Evolutionary conservation across 306 rosid genomes (phyloP).

Genomic region (Delonix regia): DNA sequence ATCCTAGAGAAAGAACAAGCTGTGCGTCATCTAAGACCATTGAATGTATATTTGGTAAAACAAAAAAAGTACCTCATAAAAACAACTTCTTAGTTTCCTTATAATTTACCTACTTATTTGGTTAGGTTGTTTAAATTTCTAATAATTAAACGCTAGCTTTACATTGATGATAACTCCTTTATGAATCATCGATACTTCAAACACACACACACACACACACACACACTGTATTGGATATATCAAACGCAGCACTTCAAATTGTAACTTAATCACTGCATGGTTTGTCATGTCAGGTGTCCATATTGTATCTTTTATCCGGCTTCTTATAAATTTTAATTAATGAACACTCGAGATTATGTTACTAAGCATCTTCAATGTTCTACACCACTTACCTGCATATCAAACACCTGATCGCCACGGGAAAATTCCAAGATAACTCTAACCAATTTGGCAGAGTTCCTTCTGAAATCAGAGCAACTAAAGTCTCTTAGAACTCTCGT

Average conservation of each 20-base stretch:
- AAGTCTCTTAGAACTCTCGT: conserved; percentile 49
- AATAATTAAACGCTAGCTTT: neutral
- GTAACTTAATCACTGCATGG: no score
- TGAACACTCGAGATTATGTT: neutral
- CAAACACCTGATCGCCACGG: conserved; percentile 30
- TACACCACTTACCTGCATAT: conserved; percentile 41
- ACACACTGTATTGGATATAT: no score
- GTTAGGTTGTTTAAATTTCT: neutral
- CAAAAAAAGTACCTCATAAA: neutral
- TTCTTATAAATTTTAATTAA: no score
- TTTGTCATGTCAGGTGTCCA: no score
- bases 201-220: no score
- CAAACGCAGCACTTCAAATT: no score
- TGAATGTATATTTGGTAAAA: no score
- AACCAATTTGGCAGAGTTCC: conserved; percentile 44
- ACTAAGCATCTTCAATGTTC: neutral
- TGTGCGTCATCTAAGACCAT: neutral
- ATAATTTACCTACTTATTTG: neutral
- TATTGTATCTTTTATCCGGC: no score
- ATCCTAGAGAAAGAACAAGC: neutral
- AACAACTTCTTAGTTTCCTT: neutral
- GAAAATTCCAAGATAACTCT: conserved; percentile 28
- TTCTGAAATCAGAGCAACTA: conserved; percentile 45
- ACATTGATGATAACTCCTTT: no score
- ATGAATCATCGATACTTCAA: no score